Evolutionary conservation across 2,329 filamentous ascomycete genomes (phyloP), one percentile per base, ranked within the genome.

Genomic region (Graphilbum ipis-grandicollis): DNA sequence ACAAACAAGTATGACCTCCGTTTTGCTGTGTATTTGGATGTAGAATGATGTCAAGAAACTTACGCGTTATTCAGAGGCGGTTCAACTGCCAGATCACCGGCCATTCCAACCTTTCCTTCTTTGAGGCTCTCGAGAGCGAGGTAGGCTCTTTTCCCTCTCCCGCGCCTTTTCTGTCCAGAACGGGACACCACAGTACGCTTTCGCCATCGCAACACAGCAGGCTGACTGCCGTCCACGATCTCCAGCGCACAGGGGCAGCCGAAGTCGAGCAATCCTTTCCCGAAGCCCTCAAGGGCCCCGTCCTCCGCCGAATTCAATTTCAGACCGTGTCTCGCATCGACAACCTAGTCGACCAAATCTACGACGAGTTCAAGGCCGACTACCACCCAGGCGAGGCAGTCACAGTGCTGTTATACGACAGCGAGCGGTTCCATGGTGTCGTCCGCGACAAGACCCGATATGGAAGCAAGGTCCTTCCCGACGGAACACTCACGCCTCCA

Each of bases 41-140:
- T 44, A 43, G 13, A 48, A 38, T n/a, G 21, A 5, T 5, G 21
- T 23, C 6, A 6, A 10, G 21, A 23, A 6, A 23, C 21, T 23
- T 5, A 23, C 21, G 21, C 21, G 5, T 5, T 23, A 5, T 29
- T 5, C 48, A 88, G 76, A 82, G 76, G 51, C 75, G 79, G 38
- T 98, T 96, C 56, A 93, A 92, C 42, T 93, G 92, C 57, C 82
- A 93, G 53, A 92, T 96, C 46, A 93, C 85, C 12, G 90, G 90
- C 37, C 88, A 93, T 55, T 92, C 85, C 22, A 79, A 79, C 37
- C 65, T 94, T 46, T 88, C 75, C 4, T 98, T 92, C 56, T 94
- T 94, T 51, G 84, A 93, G 47, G 90, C 90, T 19, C 69, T 88
- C 22, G 75, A 82, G 56, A 93, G 84, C 59, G 85, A 94, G 72